A percentile compares a stretch with the other conserved stretches of the same genome.
These are phyloP conservation scores for Cicer yamashitae DNA, from an alignment of 306 rosid species.

Conservation along the genomic window DNA sequence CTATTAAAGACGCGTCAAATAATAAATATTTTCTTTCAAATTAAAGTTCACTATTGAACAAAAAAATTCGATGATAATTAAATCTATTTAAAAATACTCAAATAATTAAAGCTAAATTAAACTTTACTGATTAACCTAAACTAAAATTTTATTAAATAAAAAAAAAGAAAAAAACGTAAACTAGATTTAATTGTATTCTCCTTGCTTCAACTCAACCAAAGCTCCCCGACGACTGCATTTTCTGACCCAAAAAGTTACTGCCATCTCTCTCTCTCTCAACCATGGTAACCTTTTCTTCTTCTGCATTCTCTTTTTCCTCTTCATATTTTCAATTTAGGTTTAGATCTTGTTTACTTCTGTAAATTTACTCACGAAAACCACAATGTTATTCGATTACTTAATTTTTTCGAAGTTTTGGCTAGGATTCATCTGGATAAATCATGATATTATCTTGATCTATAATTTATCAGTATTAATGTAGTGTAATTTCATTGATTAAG, in stretches of 20 bases:
- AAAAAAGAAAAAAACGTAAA: no score
- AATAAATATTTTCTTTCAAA: no score
- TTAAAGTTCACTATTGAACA: no score
- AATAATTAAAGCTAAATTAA: no score
- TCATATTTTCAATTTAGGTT: constrained; percentile 1
- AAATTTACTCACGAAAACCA: neutral
- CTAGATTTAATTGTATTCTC: no score
- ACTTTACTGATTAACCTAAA: no score
- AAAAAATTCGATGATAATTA: no score
- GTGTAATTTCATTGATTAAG: neutral
- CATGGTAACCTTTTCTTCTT: neutral
- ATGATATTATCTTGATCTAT: constrained; percentile 24
- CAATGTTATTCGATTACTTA: neutral
- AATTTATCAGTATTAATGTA: neutral
- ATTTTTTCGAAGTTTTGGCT: neutral
- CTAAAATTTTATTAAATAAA: no score
- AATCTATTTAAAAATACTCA: no score
- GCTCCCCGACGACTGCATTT: constrained; percentile 25
- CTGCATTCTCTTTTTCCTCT: neutral
- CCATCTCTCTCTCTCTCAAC: neutral
- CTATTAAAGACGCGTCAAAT: no score
- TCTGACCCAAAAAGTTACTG: neutral
- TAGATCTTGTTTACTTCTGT: neutral
- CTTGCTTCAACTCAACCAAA: neutral
- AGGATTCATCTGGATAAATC: neutral